Evolutionary conservation across 257 asterid genomes (phyloP).

Genomic region (Linaria vulgaris): DNA sequence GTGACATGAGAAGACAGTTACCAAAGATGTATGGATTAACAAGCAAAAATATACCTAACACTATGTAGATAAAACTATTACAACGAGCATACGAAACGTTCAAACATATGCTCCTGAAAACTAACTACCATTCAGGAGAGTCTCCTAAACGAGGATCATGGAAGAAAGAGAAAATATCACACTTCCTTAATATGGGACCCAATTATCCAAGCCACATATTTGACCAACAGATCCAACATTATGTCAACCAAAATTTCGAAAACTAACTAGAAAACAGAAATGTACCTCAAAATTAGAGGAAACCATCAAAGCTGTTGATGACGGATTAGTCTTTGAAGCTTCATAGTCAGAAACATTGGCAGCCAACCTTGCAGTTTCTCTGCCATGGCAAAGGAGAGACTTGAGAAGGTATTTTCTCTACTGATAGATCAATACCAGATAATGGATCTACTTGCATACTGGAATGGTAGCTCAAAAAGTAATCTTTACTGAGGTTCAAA

Average conservation of each 20-base stretch:
- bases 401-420: conserved; percentile 20
- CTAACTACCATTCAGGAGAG: conserved; percentile 4
- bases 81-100: conserved; percentile 11
- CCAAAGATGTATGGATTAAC: neutral
- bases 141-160: conserved; percentile 9
- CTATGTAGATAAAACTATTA: conserved; percentile 3
- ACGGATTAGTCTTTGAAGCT: conserved; percentile 53
- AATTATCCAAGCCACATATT: neutral
- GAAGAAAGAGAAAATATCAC: conserved; percentile 8
- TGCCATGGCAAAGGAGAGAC: conserved; percentile 39
- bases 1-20: neutral
- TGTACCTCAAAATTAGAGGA: conserved; percentile 97
- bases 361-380: conserved; percentile 66
- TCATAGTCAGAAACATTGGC: conserved; percentile 62
- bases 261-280: conserved; percentile 6
- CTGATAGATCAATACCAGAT: conserved; percentile 11
- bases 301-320: conserved; percentile 63
- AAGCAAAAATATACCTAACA: conserved; percentile 11
- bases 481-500: conserved; percentile 14
- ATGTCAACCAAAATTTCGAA: conserved; percentile 4
- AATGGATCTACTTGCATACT: conserved; percentile 10
- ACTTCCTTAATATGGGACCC: conserved; percentile 9
- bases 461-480: conserved; percentile 18
- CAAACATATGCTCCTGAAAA: conserved; percentile 11
- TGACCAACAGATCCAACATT: neutral